These are phyloP conservation scores for Fistulinella cinereoalba DNA, from an alignment of 1,284 basidiomycete species.

Conservation along the genomic window DNA sequence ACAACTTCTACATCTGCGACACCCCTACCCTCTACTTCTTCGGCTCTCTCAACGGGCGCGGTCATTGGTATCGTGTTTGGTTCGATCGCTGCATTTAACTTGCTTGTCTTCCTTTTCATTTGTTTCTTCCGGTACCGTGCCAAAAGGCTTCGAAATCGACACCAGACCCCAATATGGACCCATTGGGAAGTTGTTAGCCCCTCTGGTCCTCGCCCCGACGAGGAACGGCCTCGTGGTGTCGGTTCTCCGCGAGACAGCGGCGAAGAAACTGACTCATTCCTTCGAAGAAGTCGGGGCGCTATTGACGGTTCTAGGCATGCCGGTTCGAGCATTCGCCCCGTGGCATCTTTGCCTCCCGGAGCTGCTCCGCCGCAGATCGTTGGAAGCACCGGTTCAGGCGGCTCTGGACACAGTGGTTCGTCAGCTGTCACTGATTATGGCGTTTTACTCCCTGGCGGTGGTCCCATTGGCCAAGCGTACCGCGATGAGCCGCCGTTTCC, in stretches of 20 bases:
- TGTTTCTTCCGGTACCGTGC: conserved; percentile 50
- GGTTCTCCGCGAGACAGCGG: conserved; percentile 64
- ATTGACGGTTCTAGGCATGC: conserved; percentile 14
- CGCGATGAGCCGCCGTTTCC: conserved; percentile 22
- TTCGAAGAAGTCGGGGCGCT: conserved; percentile 38
- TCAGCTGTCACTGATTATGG: conserved; percentile 32
- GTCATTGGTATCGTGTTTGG: conserved; percentile 50
- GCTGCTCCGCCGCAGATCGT: conserved; percentile 28
- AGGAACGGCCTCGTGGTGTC: conserved; percentile 49
- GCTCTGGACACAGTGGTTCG: conserved; percentile 22
- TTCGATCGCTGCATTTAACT: conserved; percentile 36
- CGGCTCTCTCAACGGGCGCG: conserved; percentile 28
- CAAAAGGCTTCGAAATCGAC: conserved; percentile 35
- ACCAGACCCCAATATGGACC: conserved; percentile 47
- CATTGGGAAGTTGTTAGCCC: conserved; percentile 50
- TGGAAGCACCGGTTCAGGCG: conserved; percentile 31
- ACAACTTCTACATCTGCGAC: conserved; percentile 29
- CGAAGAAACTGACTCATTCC: conserved; percentile 63
- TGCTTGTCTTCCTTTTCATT: conserved; percentile 50
- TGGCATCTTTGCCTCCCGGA: conserved; percentile 32
- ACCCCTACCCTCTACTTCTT: conserved; percentile 26
- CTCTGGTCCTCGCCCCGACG: conserved; percentile 19
- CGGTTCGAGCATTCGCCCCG: conserved; percentile 23
- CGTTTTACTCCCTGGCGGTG: conserved; percentile 30
- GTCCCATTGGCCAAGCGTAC: conserved; percentile 34